Conservation (phyloP, 208 protist species). For the Crithidia thermophila region DNA sequence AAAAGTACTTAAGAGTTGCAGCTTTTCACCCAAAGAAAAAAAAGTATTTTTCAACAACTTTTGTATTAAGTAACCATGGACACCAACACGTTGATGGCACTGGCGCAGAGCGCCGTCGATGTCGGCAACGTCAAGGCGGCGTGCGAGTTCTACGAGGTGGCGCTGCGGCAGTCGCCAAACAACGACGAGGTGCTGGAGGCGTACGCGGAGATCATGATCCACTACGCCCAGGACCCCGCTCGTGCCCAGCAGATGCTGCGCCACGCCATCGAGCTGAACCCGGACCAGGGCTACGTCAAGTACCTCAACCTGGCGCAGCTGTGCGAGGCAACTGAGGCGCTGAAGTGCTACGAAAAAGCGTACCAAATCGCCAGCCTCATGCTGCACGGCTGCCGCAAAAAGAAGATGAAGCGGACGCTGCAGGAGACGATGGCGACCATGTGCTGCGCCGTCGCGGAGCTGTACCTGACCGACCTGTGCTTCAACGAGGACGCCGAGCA, state of each 20-base stretch:
- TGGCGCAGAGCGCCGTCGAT: conserved; percentile 88
- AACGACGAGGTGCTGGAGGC: conserved; percentile 92
- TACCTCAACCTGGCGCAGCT: conserved; percentile 93
- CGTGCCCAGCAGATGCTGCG: conserved; percentile 84
- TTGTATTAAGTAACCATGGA: conserved; percentile 54
- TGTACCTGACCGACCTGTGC: conserved; percentile 92
- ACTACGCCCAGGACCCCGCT: conserved; percentile 66
- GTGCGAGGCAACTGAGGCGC: conserved; percentile 69
- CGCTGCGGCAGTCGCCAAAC: conserved; percentile 70
- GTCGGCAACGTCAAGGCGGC: conserved; percentile 82
- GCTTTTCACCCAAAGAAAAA: not conserved
- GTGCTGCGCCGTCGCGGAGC: conserved; percentile 89
- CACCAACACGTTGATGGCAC: conserved; percentile 62
- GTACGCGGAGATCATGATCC: conserved; percentile 92
- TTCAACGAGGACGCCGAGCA: conserved; percentile 80
- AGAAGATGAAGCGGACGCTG: conserved; percentile 52
- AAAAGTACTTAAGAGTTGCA: not conserved
- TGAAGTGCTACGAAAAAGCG: conserved; percentile 84
- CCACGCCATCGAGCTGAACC: conserved; percentile 85
- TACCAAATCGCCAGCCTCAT: conserved; percentile 66
- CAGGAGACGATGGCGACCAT: conserved; percentile 81
- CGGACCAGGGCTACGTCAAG: conserved; percentile 85
- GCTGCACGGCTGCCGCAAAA: conserved; percentile 57
- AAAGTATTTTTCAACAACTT: not conserved
- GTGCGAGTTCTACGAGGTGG: conserved; percentile 88